Evolutionary conservation across 2,329 filamentous ascomycete species (phyloP), one percentile per base, ranked within the genome.

Genomic region (Phialocephala sp.): DNA sequence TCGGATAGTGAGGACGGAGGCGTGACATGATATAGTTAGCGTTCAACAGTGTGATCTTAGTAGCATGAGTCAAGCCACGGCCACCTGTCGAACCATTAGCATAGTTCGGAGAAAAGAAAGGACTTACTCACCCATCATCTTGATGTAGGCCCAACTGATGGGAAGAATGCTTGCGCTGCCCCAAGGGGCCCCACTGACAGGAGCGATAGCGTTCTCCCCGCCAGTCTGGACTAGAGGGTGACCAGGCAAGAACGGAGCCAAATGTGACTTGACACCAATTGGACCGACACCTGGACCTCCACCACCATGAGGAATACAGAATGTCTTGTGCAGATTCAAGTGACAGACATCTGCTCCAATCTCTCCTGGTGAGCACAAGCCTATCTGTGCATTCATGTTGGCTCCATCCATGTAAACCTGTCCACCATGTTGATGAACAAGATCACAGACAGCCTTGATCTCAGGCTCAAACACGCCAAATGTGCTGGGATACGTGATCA

Each of bases 381-480:
- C 94, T 69, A 98, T 97, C 79, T 98, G 94, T 20, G 94, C 94
- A 76, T 97, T 98, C 93, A 97, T 95, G 82, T 98, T 98, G 71
- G 94, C 94, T 57, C 94, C 94, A 77, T 98, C 94, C 94, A 98
- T 97, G 83, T 97, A 98, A 18, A 98, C 94, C 76, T 96, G 92
- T 11, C 94, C 94, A 60, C 94, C 94, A 76, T 96, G 83, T 69
- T 91, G 80, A 80, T 98, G 94, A 20, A 98, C 93, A 36, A 96
- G 82, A 63, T 93, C 83, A 79, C 93, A 97, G 18, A 90, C 93
- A 76, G 91, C 87, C 82, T 93, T 95, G 77, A 97, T 87, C 70
- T 89, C 86, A 2, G 94, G 94, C 82, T 98, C 94, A 76, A 97
- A 98, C 36, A 98, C 92, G 77, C 94, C 94, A 72, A 91, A 98